phyloP scores from a whole-genome alignment of 129 eudicot species.

The Daucus carota region DH1_v3.0 NC_030382.2:53077001-53077500 shows the following conservation, averaged over 20 bases:
- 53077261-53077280: slow-evolving; percentile 34
- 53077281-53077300: slow-evolving; percentile 38
- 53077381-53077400: slow-evolving; percentile 34
- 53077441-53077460: slow-evolving; percentile 54
- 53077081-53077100: not conserved
- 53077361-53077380: slow-evolving; percentile 30
- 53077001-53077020: not conserved
- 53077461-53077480: slow-evolving; percentile 52
- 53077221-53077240: slow-evolving; percentile 68
- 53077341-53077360: slow-evolving; percentile 55
- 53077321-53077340: slow-evolving; percentile 57
- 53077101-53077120: not conserved
- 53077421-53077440: slow-evolving; percentile 42
- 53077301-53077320: slow-evolving; percentile 59
- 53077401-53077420: slow-evolving; percentile 44
- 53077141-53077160: not conserved
- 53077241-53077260: slow-evolving; percentile 70
- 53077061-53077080: not conserved
- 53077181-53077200: not conserved
- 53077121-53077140: not conserved
- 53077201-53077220: not conserved
- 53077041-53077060: not conserved
- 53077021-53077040: not conserved
- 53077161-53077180: not conserved
- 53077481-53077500: slow-evolving; percentile 21